A percentile compares a stretch with the other conserved stretches of the same genome.
phyloP scores from a whole-genome alignment of 257 asterid genomes.

The Ilex asprella region DNA sequence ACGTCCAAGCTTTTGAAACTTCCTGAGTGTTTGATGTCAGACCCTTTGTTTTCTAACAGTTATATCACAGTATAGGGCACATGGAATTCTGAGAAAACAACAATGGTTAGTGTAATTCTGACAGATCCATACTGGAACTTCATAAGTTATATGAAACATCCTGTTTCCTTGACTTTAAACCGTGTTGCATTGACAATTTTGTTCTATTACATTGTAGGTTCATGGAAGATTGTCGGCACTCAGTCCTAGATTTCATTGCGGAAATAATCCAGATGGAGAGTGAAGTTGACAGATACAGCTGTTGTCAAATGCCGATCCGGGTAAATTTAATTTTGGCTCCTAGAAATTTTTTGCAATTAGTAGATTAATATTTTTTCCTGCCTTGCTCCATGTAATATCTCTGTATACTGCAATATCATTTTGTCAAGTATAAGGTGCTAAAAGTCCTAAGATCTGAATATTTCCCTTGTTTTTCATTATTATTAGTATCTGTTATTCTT shows the following conservation, averaged over 20 bases:
- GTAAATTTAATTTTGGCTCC: not conserved
- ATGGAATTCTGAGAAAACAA: not conserved
- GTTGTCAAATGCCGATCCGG: not conserved
- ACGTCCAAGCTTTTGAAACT: too few species aligned
- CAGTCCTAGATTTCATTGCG: not conserved
- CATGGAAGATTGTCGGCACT: too few species aligned
- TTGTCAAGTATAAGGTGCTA: not conserved
- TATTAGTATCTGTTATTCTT: not conserved
- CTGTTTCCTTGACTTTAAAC: not conserved
- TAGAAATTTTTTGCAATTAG: too few species aligned
- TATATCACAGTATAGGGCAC: too few species aligned
- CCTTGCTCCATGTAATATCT: not conserved
- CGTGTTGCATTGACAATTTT: not conserved
- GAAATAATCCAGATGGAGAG: not conserved
- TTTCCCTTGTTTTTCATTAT: not conserved
- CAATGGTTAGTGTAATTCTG: not conserved
- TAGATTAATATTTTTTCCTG: not conserved
- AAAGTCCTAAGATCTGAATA: not conserved
- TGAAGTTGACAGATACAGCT: not conserved
- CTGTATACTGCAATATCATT: not conserved
- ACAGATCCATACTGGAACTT: not conserved
- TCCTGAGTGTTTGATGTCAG: too few species aligned
- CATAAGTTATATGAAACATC: not conserved
- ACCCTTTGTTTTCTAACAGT: too few species aligned
- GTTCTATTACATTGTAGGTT: not conserved